phyloP scores from a whole-genome alignment of 75 land plant genomes.

The Pseudotsuga menziesii region DNA sequence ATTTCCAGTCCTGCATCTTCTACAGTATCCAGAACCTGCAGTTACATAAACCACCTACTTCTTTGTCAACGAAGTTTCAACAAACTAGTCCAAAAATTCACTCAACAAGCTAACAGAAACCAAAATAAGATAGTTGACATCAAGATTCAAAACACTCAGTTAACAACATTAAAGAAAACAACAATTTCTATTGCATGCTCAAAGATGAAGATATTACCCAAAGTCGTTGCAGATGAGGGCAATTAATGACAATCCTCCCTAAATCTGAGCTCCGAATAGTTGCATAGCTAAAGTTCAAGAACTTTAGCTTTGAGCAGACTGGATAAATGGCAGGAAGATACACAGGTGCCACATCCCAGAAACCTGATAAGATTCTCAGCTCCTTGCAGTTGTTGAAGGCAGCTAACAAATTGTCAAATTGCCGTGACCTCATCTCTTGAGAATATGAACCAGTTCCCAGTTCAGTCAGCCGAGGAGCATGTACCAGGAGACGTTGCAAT shows the following conservation, averaged over 20 bases:
- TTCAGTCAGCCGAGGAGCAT: slow-evolving; percentile 56
- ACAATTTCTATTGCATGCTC: neutral
- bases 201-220: slow-evolving; percentile 41
- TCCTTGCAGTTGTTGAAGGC: slow-evolving; percentile 48
- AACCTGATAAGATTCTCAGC: slow-evolving; percentile 46
- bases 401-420: slow-evolving; percentile 29
- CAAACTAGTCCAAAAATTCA: neutral
- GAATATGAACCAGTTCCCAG: slow-evolving; percentile 65
- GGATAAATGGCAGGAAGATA: slow-evolving; percentile 46
- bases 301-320: slow-evolving; percentile 40
- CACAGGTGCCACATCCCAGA: slow-evolving; percentile 40
- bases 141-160: neutral
- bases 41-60: neutral
- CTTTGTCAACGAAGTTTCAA: slow-evolving; percentile 5
- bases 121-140: neutral
- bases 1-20: slow-evolving; percentile 68
- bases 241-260: slow-evolving; percentile 39
- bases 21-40: slow-evolving; percentile 55
- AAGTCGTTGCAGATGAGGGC: slow-evolving; percentile 44
- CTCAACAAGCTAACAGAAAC: neutral
- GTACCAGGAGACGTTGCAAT: slow-evolving; percentile 40
- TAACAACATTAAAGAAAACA: neutral
- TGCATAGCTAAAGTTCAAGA: slow-evolving; percentile 66
- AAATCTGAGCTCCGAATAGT: slow-evolving; percentile 38
- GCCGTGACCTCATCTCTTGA: slow-evolving; percentile 23